Evolutionary conservation across 441 rosid genomes (phyloP).

Genomic region (Aquilaria agallochum): DNA sequence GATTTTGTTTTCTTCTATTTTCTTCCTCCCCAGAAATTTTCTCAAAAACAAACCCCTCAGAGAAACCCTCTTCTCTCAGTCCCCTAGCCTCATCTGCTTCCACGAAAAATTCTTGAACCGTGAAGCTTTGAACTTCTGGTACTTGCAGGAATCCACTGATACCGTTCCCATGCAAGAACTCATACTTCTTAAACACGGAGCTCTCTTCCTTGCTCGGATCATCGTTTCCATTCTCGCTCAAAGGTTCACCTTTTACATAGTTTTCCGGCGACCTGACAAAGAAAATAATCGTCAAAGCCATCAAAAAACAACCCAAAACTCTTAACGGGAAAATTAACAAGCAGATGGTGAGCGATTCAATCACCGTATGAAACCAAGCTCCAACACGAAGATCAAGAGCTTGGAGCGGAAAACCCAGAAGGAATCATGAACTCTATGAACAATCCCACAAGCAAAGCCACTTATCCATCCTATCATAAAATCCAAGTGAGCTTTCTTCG

Average conservation of each 20-base stretch:
- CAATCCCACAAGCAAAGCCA: slow-evolving; percentile 28
- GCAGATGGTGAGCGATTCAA: background rate
- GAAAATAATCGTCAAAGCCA: background rate
- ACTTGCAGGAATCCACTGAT: slow-evolving; percentile 48
- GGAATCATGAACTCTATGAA: slow-evolving; percentile 29
- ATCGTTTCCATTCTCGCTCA: no score
- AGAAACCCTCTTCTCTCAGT: background rate
- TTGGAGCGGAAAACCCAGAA: slow-evolving; percentile 44
- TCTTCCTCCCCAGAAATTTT: background rate
- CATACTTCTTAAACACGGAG: slow-evolving; percentile 32
- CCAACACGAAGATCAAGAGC: slow-evolving; percentile 31
- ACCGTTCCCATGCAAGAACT: slow-evolving; percentile 29
- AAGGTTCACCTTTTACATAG: no score
- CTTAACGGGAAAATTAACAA: background rate
- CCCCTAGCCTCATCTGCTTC: slow-evolving; percentile 13
- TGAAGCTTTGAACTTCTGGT: slow-evolving; percentile 30
- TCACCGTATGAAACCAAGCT: background rate
- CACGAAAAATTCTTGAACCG: slow-evolving; percentile 29
- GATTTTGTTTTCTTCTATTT: slow-evolving; percentile 3
- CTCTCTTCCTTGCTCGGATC: slow-evolving; percentile 14
- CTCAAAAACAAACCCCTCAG: slow-evolving; percentile 4
- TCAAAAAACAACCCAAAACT: background rate
- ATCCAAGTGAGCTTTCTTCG: slow-evolving; percentile 23
- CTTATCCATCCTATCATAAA: slow-evolving; percentile 18
- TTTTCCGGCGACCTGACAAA: slow-evolving; percentile 18